Evolutionary conservation across 768 basidiomycete species (phyloP), one percentile per base, ranked within the genome.

Genomic region (Rhizopogon sp.): DNA sequence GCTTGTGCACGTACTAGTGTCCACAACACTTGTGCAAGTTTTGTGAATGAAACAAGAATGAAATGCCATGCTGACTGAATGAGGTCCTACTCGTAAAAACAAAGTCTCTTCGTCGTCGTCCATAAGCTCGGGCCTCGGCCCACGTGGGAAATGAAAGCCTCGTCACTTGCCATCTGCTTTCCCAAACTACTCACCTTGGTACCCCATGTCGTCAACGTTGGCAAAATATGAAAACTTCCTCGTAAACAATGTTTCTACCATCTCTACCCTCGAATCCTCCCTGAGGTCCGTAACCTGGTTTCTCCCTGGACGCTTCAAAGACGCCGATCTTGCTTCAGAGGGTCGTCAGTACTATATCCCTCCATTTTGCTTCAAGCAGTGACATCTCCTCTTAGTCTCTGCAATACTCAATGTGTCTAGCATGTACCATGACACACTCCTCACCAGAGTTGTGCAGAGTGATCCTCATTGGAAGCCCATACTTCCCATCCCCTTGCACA

Each of bases 261-360:
- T 98, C 50, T 85, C 88, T 17, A 82, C 85, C n/a, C 73, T 98
- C 61, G 96, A 98, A 71, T 92, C 89, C 16, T 84, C 88, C 28
- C 72, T 98, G 59, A 79, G 93, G 60, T 94, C 93, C 39, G 73
- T 98, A 55, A 94, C 93, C 44, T 98, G 95, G 94, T 85, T 98
- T 63, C 74, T 98, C 43, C 96, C 96, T 43, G 95, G 95, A 57
- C 82, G 94, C 60, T 98, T 98, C 81, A 93, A 93, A 72, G 95
- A 98, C 79, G 93, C 94, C 44, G 95, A 98, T 70, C 76, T 98
- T 49, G 94, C 91, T 56, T 93, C 93, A 11, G 96, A 98, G 81
- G 84, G 88, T 64, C 76, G 95, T 96, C 61, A 79, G 93, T 90
- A 58, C 31, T 56, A 37, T 29, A 55, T 42, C 50, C 42, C 58